Base-by-base conservation (phyloP, 768 basidiomycete species). In the Suillus subaureus region DNA sequence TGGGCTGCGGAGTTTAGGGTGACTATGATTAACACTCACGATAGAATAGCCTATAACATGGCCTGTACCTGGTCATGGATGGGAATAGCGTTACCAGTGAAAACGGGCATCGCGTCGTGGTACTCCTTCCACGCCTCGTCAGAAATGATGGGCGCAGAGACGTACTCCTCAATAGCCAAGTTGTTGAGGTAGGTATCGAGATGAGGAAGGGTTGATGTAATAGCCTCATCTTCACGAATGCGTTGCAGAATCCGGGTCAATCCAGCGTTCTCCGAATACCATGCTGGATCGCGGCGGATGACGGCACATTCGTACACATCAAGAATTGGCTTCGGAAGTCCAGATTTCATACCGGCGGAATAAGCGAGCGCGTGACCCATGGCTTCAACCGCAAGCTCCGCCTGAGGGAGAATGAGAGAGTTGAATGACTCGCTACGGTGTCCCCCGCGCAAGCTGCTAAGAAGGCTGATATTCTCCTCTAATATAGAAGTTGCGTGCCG, bases 311-410 rank as follows among this genome's bases (percentile, higher is more conserved):
- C 85, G 71, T 86, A 89, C 9, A 89, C 71, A 63, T 87, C 85
- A 39, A 89, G 76, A 35, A 90, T 79, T 21, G 80, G 78, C 68
- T 78, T 75, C 3, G 83, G 82, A 35, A 88, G 70, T 4, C 78
- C 79, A 15, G 78, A 76, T 40, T 77, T 75, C 52, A 82, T 64
- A 21, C 82, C 87, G 21, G 84, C 84, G 7, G 86, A 83, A 70
- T 88, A 88, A 3, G 88, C 85, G 49, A 87, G 77, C 18, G 87
- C 84, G 70, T 89, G 86, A 4, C 89, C 88, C 49, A 89, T 84
- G n/a, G 88, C 84, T 76, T 87, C 84, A 61, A 89, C 73, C 7
- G 84, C 79, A 15, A 66, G 64, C 61, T 85, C 82, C 12, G 86
- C 83, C 71, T 85, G 84, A 6, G 87, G 88, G 62, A 89, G 81